Evolutionary conservation across 2,329 filamentous ascomycete species (phyloP), one percentile per base, ranked within the genome.

Genomic region (Stagonosporopsis chrysanthemi): DNA sequence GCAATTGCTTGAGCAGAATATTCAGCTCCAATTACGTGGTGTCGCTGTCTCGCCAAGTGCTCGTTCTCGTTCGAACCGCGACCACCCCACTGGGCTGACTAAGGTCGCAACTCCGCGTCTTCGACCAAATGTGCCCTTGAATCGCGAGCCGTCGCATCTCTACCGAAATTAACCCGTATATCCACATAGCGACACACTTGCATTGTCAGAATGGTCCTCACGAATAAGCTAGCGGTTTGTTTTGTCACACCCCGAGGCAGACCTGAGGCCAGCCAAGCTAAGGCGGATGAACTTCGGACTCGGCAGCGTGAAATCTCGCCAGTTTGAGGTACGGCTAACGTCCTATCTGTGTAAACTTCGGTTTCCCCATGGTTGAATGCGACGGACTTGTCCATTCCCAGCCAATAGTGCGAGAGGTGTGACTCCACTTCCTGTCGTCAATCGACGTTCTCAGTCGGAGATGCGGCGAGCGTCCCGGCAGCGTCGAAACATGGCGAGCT

Each of bases 391-490:
- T 38, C 26, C 19, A 3, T 36, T 23, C 35, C 31, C 33, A 28
- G 46, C 63, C 59, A 68, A 66, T 65, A 38, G 44, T 43, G 39
- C 19, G 29, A 31, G n/a, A 17, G 22, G 15, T 23, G 23, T 17
- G 35, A 22, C 62, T 68, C 64, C 64, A 64, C 55, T 52, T 28
- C 42, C 41, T 19, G 19, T 26, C 39, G 11, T 36, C 22, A n/a
- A 31, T n/a, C 44, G 63, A 22, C 12, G 43, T 23, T 22, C 12
- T 31, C 14, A 22, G 24, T 24, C 43, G 66, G 64, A 53, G 43
- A 50, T 14, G 58, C 66, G 66, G 66, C 49, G 48, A 63, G 55
- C 19, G 22, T 45, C 53, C 65, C 54, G 54, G 12, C 22, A 40
- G 6, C 28, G 38, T 45, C 35, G 43, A 43, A 42, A 39, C 33